These are phyloP conservation scores for Phytophthora ramorum DNA, from an alignment of 352 stramenopile genomes.

Conservation along the genomic window DNA sequence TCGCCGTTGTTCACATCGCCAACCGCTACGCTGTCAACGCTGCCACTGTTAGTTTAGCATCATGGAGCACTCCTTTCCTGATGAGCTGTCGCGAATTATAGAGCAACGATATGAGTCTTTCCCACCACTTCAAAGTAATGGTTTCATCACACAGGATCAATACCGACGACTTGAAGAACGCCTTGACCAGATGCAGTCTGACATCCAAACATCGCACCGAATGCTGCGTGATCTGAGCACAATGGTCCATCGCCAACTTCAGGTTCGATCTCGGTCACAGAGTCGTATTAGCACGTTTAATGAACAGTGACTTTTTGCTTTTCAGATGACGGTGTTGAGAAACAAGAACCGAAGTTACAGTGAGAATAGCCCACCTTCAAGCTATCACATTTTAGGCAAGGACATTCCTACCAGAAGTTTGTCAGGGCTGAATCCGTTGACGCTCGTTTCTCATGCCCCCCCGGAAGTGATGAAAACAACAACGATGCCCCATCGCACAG, in stretches of 20 bases:
- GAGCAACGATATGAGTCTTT: constrained; percentile 4
- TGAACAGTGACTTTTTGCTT: background rate
- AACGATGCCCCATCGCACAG: too few relatives aligned
- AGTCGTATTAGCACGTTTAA: background rate
- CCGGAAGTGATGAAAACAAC: background rate
- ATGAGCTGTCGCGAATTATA: background rate
- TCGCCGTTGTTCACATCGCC: background rate
- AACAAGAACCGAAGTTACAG: constrained; percentile 34
- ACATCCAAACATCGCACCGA: constrained; percentile 39
- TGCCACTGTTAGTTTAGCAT: background rate
- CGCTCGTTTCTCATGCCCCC: background rate
- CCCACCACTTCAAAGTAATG: background rate
- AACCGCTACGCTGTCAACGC: background rate
- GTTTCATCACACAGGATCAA: background rate
- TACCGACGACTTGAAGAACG: constrained; percentile 35
- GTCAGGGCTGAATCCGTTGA: background rate
- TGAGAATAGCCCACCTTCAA: constrained; percentile 23
- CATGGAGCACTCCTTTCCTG: background rate
- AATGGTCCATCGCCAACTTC: constrained; percentile 42
- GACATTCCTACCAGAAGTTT: background rate
- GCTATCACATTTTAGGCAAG: constrained; percentile 9
- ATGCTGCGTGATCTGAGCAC: constrained; percentile 50
- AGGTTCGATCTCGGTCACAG: constrained; percentile 17
- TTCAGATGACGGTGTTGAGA: constrained; percentile 16
- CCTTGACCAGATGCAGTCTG: constrained; percentile 43